Conservation (phyloP, 306 rosid species). For the Quercus glauca region DNA sequence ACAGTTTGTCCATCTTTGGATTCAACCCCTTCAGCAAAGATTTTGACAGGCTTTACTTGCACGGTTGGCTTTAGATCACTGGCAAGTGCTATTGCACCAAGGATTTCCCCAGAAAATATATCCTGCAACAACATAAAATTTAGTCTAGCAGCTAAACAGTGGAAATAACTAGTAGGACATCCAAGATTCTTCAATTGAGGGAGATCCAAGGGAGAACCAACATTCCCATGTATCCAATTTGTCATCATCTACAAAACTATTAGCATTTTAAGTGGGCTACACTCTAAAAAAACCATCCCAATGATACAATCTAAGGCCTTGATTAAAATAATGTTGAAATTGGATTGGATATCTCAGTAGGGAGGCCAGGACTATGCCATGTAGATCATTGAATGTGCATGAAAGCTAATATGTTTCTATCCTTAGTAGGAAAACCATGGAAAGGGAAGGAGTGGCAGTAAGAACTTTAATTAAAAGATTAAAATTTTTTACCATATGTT, state of each 20-base stretch:
- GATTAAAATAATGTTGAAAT: not conserved
- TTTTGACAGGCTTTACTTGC: constrained; percentile 42
- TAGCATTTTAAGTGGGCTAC: not conserved
- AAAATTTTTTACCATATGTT: constrained; percentile 57
- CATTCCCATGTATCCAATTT: not conserved
- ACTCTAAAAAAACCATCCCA: too few species aligned
- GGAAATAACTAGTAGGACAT: too few species aligned
- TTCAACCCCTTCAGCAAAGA: constrained; percentile 52
- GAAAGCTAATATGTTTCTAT: not conserved
- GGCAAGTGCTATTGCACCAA: constrained; percentile 58
- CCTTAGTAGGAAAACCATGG: not conserved
- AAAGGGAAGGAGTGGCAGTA: not conserved
- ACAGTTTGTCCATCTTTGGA: constrained; percentile 59
- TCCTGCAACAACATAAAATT: constrained; percentile 43
- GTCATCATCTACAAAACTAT: not conserved
- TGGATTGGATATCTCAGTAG: not conserved
- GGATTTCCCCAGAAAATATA: constrained; percentile 70
- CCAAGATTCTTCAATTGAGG: too few species aligned
- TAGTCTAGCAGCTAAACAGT: too few species aligned
- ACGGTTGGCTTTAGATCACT: constrained; percentile 38
- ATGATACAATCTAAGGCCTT: too few species aligned
- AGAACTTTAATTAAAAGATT: not conserved
- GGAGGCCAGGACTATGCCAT: not conserved
- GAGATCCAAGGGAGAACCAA: not conserved
- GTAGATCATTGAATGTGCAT: too few species aligned